Conservation (phyloP, 345 rosid species). For the Camelina neglecta region DNA sequence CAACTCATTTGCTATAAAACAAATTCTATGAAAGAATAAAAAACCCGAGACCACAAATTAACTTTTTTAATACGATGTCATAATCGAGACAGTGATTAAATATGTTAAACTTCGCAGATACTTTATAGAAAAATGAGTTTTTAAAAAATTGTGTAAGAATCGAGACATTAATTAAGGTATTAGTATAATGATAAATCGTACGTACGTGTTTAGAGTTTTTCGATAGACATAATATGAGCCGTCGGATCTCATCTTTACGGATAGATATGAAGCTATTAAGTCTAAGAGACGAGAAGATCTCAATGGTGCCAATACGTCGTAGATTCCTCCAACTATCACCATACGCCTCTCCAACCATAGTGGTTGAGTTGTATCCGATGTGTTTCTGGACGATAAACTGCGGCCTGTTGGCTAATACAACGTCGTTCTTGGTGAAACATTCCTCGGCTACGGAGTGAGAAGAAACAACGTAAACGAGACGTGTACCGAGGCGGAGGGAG, state of each 20-base stretch:
- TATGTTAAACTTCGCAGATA: not conserved
- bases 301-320: slow-evolving; percentile 49
- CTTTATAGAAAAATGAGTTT: not conserved
- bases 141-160: not conserved
- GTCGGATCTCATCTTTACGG: slow-evolving; percentile 50
- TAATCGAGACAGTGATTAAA: not conserved
- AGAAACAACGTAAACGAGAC: slow-evolving; percentile 48
- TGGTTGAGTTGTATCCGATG: slow-evolving; percentile 48
- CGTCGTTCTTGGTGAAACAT: slow-evolving; percentile 52
- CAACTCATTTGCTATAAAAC: too few species aligned
- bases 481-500: slow-evolving; percentile 54
- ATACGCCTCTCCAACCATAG: slow-evolving; percentile 41
- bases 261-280: slow-evolving; percentile 41
- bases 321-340: slow-evolving; percentile 67
- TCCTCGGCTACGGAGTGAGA: slow-evolving; percentile 47
- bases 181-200: too few species aligned
- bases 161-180: not conserved
- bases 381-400: slow-evolving; percentile 36
- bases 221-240: slow-evolving; percentile 25
- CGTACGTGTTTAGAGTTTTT: slow-evolving; percentile 34
- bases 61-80: not conserved
- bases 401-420: slow-evolving; percentile 57
- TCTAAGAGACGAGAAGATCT: slow-evolving; percentile 51
- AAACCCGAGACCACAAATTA: too few species aligned
- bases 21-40: too few species aligned